These are phyloP conservation scores for Diplogelasinospora grovesii DNA, from an alignment of 495 filamentous ascomycete genomes.

Conservation along the genomic window DNA sequence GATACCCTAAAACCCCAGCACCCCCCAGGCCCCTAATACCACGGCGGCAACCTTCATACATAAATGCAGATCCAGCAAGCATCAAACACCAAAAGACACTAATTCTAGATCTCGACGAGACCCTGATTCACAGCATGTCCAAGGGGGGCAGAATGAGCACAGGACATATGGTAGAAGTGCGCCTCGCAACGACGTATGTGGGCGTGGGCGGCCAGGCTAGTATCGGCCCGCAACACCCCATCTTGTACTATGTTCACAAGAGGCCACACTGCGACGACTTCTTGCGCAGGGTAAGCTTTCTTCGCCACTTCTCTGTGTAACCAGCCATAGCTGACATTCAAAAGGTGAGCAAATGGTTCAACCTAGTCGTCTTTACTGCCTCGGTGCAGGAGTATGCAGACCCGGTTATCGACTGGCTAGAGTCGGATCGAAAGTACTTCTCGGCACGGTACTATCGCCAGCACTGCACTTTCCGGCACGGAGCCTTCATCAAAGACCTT, in stretches of 20 bases:
- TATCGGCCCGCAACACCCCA: constrained; percentile 84
- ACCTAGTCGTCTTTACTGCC: constrained; percentile 93
- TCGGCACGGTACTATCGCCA: constrained; percentile 86
- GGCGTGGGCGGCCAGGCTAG: constrained; percentile 57
- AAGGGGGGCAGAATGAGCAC: constrained; percentile 94
- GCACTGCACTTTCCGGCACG: constrained; percentile 90
- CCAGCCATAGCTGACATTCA: too few species aligned
- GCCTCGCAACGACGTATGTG: constrained; percentile 60
- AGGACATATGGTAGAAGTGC: constrained; percentile 98
- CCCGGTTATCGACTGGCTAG: constrained; percentile 97
- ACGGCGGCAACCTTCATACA: constrained; percentile 75
- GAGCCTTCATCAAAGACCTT: constrained; percentile 96
- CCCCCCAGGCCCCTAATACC: constrained; percentile 89
- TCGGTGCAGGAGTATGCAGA: constrained; percentile 98
- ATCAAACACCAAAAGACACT: constrained; percentile 72
- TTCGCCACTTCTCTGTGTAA: too few species aligned
- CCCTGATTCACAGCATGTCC: constrained; percentile 92
- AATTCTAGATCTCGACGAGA: constrained; percentile 94
- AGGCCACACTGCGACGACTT: constrained; percentile 96
- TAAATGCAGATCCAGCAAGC: constrained; percentile 39
- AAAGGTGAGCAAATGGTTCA: constrained; percentile 98
- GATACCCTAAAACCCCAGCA: constrained; percentile 80
- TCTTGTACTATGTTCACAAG: constrained; percentile 98
- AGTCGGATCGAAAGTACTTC: constrained; percentile 94
- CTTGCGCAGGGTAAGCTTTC: constrained; percentile 77